Conservation (phyloP, 495 filamentous ascomycete genomes). For the Xylaria venustula region DNA sequence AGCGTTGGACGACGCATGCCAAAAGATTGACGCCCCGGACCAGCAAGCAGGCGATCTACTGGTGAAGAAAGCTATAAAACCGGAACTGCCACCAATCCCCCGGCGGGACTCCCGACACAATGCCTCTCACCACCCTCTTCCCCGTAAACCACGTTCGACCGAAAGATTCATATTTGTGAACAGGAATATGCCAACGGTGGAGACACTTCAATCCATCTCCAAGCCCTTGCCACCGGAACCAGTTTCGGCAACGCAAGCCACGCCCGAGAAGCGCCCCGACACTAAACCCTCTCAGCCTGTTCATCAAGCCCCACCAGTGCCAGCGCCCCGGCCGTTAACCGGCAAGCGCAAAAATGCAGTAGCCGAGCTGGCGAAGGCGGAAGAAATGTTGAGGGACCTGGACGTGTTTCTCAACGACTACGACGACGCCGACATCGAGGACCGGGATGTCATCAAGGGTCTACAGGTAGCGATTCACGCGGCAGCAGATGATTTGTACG, state of each 20-base stretch:
- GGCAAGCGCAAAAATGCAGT: slow-evolving; percentile 18
- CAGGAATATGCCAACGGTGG: slow-evolving; percentile 20
- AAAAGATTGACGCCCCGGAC: slow-evolving; percentile 33
- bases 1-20: slow-evolving; percentile 36
- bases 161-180: slow-evolving; percentile 24
- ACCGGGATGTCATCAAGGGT: slow-evolving; percentile 46
- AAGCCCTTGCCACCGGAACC: slow-evolving; percentile 15
- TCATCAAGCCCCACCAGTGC: neutral
- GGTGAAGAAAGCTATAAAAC: slow-evolving; percentile 13
- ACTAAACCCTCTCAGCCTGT: slow-evolving; percentile 10
- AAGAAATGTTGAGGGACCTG: slow-evolving; percentile 20
- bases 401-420: slow-evolving; percentile 27
- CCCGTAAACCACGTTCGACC: slow-evolving; percentile 11
- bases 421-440: slow-evolving; percentile 35
- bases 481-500: slow-evolving; percentile 45
- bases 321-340: neutral
- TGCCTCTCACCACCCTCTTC: neutral
- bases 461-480: slow-evolving; percentile 49
- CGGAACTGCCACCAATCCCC: slow-evolving; percentile 2
- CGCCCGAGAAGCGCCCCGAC: neutral
- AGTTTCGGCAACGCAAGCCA: neutral
- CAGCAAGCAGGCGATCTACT: slow-evolving; percentile 10
- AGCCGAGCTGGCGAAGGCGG: slow-evolving; percentile 15
- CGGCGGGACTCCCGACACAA: neutral
- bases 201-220: slow-evolving; percentile 3